Conservation (phyloP, 176 grass and related monocot species). For the sorghum (Sorghum bicolor) region DNA sequence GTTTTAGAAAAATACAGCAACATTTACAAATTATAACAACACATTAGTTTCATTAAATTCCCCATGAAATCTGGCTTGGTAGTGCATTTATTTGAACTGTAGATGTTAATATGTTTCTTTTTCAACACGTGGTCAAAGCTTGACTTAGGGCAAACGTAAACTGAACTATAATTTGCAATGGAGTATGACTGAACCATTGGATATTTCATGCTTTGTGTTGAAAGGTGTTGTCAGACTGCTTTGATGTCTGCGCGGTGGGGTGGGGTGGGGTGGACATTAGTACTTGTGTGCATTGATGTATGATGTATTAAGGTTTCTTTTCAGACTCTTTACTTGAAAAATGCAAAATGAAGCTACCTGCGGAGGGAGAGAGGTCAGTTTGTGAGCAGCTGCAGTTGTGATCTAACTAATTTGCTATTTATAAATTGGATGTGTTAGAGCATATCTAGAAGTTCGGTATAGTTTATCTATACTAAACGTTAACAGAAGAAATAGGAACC, state of each 20-base stretch:
- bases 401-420: neutral
- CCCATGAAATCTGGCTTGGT: neutral
- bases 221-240: neutral
- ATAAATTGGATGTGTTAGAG: neutral
- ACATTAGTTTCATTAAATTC: neutral
- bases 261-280: neutral
- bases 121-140: neutral
- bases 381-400: neutral
- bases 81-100: neutral
- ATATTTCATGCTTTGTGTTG: neutral
- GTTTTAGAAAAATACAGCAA: neutral
- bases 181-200: neutral
- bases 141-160: neutral
- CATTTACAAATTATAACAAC: neutral
- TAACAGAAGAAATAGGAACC: neutral
- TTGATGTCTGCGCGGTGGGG: neutral
- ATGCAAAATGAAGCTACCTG: neutral
- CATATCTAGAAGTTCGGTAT: no score
- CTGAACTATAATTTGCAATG: neutral
- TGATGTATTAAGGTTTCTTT: neutral
- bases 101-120: neutral
- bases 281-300: neutral
- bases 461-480: neutral
- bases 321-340: constrained; percentile 11
- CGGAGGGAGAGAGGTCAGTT: neutral